phyloP scores from a whole-genome alignment of 2,329 filamentous ascomycete genomes.

The Neurospora sp. region DNA sequence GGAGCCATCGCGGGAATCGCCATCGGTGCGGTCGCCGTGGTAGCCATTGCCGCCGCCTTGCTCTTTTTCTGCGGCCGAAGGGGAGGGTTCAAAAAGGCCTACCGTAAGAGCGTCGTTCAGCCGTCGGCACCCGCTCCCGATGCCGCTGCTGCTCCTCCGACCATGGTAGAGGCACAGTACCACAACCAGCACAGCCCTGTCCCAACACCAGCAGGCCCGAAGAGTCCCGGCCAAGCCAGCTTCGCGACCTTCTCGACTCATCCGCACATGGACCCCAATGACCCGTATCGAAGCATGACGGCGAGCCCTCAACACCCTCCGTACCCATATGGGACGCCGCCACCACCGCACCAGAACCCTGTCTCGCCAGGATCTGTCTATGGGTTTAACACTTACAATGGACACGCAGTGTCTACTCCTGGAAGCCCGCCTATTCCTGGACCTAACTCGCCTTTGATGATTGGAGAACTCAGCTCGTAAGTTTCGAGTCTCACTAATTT shows the following conservation, averaged over 20 bases:
- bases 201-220: conserved; percentile 2
- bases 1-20: conserved; percentile 52
- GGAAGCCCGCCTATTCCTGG: not conserved
- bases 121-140: conserved; percentile 10
- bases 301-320: conserved; percentile 9
- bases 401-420: not conserved
- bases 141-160: not conserved
- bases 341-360: conserved; percentile 12
- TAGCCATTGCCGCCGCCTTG: conserved; percentile 33
- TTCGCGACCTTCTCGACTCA: conserved; percentile 18
- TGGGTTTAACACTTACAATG: conserved; percentile 3
- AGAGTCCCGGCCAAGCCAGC: conserved; percentile 25
- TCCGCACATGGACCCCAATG: conserved; percentile 7
- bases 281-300: conserved; percentile 17
- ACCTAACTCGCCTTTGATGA: conserved; percentile 5
- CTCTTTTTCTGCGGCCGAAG: conserved; percentile 38
- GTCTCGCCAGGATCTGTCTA: not conserved
- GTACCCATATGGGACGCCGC: conserved; percentile 4
- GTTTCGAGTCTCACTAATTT: too few relatives aligned
- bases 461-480: conserved; percentile 1
- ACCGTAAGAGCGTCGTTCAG: conserved; percentile 18
- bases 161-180: conserved; percentile 21
- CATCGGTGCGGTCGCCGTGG: conserved; percentile 37
- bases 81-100: conserved; percentile 27
- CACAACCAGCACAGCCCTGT: conserved; percentile 9